Base-by-base conservation (phyloP, 2,329 filamentous ascomycete species). In the Corinectria fuckeliana region DNA sequence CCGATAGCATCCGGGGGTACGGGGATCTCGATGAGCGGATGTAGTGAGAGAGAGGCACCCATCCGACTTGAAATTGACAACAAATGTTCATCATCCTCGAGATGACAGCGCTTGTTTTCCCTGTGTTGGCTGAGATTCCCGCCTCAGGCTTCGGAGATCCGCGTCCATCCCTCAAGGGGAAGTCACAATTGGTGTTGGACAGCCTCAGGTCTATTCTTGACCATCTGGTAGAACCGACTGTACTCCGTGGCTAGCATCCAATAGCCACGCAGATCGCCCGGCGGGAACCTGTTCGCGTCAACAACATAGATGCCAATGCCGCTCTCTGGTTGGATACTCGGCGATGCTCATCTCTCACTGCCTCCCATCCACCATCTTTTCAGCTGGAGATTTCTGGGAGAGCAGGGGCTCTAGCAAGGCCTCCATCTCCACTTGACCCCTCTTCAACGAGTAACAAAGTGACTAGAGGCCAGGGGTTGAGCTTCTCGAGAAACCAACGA, bases 311-410 rank as follows among this genome's bases (percentile, higher is more conserved):
- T 57, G 38, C 51, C 58, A 56, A 64, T 52, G 60, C 58, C 60
- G 44, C n/a, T 21, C 54, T 49, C 60, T 68, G 65, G 70, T 70
- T 67, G 68, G 68, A n/a, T 50, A 48, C 26, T 68, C 56, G 54
- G 63, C 13, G 21, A 60, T 56, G 51, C 26, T 63, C 66, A 65
- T 62, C 38, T 41, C 57, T 68, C 61, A 69, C 61, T 65, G 61
- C 66, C 66, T 65, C 61, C 60, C 53, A 50, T 36, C 57, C 32
- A 36, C n/a, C 34, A 21, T 20, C 48, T 34, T 30, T 69, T 51
- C 54, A 66, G 65, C 65, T 69, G 66, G 59, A 42, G 55, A 50
- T 62, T 57, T 47, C 60, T 60, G 60, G 32, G 20, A 50, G 36
- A 21, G 21, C 13, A 25, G 32, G 52, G 42, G 59, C 60, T 55